Evolutionary conservation across 306 rosid species (phyloP), one percentile per base, ranked within the genome.

Genomic region (Prunus dulcis): DNA sequence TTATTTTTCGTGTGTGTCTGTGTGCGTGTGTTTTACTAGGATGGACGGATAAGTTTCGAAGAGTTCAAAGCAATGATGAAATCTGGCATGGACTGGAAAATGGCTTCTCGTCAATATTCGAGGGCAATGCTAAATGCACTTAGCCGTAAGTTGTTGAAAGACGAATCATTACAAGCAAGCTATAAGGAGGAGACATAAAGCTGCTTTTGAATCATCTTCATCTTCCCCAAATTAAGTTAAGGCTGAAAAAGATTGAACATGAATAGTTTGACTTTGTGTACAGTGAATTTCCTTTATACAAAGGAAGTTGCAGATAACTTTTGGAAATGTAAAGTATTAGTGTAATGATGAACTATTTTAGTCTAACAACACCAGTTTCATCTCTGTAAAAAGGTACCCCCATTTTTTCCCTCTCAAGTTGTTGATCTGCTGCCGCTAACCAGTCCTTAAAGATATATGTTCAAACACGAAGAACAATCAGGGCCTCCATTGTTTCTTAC

Each of bases 11-110:
- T 38, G 20, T 6, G 20, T 67, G 51, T 47, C 51, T 47, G 4
- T 43, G 57, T 8, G 57, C 17, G 6, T 52, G 55, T 45, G 72
- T 60, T 60, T 22, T 60, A 38, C 43, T 71, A 93, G 98, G 98
- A 93, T 18, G 98, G 98, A 9, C 84, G 91, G 74, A 88, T 93
- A 78, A 84, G 96, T 83, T 93, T 79, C 69, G 89, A 86, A 52
- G 98, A 91, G 82, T 93, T 93, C 76, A 90, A 84, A 80, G 93
- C 92, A 47, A 93, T 93, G 98, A 89, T 90, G 96, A 91, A 87
- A 83, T 79, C 91, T 43, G 97, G 98, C 43, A 87, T 81, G 80
- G 93, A 91, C 68, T 93, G 97, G 97, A 93, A 93, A 85, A 91
- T 93, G 98, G 81, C 96, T 18, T 93, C 98, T 51, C 93, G 98